Evolutionary conservation across 139 green algal species (phyloP).

Genomic region (Coelastrella sp.): DNA sequence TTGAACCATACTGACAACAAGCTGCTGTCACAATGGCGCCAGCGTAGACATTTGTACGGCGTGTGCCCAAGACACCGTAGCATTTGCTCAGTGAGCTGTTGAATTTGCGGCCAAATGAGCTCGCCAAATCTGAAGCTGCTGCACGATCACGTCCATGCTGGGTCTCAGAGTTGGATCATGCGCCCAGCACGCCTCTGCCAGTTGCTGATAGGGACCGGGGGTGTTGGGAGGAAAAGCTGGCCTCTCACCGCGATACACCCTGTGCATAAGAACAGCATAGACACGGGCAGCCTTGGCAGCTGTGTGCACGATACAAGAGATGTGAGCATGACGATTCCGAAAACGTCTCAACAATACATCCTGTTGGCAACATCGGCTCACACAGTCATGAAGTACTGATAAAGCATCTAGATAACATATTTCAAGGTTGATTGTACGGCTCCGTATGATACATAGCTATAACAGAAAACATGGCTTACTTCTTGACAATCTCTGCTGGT

Average conservation of each 20-base stretch:
- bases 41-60: too few species aligned
- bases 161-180: neutral
- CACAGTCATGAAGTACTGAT: neutral
- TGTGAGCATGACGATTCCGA: too few species aligned
- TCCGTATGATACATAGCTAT: neutral
- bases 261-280: neutral
- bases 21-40: too few species aligned
- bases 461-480: too few species aligned
- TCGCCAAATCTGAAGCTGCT: constrained; percentile 13
- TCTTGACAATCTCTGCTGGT: neutral
- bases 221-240: neutral
- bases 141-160: neutral
- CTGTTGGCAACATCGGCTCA: too few species aligned
- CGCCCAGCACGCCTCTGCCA: neutral
- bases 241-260: neutral
- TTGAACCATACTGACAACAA: too few species aligned
- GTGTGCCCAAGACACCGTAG: too few species aligned
- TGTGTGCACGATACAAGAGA: too few species aligned
- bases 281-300: neutral
- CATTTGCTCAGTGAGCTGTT: too few species aligned
- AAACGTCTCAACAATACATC: too few species aligned
- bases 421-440: neutral
- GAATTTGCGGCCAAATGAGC: neutral
- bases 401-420: neutral
- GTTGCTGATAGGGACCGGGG: neutral